Evolutionary conservation across 1,139 yeast genomes (phyloP).

Genomic region (Pneumocystis canis): DNA sequence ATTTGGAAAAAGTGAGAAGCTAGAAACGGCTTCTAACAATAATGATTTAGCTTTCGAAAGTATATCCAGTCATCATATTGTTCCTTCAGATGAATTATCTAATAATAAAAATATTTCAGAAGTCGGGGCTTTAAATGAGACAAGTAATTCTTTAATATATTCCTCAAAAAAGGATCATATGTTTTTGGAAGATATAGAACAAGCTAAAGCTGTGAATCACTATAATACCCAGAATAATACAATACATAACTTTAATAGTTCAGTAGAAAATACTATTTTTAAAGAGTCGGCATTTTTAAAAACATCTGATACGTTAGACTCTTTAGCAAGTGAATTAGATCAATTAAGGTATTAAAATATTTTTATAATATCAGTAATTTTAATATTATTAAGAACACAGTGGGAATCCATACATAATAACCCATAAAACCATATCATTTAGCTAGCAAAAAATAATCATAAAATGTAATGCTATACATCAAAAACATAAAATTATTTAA

Average conservation of each 20-base stretch:
- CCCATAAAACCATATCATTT: neutral
- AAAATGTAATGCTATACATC: neutral
- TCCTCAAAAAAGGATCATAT: neutral
- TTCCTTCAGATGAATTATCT: neutral
- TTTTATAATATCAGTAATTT: neutral
- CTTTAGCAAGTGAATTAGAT: slow-evolving; percentile 11
- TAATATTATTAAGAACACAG: neutral
- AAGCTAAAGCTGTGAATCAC: neutral
- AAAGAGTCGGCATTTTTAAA: neutral
- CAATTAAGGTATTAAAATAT: slow-evolving; percentile 4
- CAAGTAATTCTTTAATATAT: neutral
- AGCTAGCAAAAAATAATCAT: neutral
- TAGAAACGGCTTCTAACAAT: neutral
- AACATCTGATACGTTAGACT: slow-evolving; percentile 6
- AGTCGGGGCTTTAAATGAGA: neutral
- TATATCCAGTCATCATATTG: neutral
- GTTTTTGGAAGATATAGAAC: neutral
- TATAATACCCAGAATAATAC: neutral
- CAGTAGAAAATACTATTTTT: neutral
- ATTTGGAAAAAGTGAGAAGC: neutral
- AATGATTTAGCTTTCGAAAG: neutral
- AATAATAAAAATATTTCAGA: neutral
- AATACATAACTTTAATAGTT: neutral
- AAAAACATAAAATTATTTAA: neutral
- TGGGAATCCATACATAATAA: neutral